Evolutionary conservation across 805 yeast genomes (phyloP).

Genomic region (Sugiyamaella marilandica): DNA sequence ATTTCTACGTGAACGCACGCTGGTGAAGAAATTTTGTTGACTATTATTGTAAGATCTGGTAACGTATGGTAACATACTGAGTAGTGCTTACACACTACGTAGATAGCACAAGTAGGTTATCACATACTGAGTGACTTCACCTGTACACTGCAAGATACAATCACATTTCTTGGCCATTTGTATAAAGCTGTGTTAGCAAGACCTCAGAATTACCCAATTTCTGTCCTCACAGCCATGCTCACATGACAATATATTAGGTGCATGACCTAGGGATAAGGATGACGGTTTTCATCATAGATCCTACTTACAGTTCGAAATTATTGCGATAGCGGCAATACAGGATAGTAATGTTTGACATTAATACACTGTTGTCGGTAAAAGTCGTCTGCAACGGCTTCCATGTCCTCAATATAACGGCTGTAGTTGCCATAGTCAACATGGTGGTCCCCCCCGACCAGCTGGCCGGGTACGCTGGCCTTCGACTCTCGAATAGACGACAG

Average conservation of each 20-base stretch:
- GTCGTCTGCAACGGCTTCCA: neutral
- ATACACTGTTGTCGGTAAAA: neutral
- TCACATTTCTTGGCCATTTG: neutral
- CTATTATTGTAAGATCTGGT: neutral
- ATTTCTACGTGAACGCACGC: neutral
- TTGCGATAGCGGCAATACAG: conserved; percentile 14
- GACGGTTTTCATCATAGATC: conserved; percentile 15
- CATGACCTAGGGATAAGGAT: conserved; percentile 17
- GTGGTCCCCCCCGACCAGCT: neutral
- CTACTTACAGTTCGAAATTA: neutral
- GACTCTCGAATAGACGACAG: neutral
- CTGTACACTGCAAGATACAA: too few relatives aligned
- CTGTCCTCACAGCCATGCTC: conserved; percentile 9
- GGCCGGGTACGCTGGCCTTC: neutral
- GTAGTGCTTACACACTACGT: too few relatives aligned
- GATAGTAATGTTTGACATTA: conserved; percentile 16
- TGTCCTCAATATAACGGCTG: neutral
- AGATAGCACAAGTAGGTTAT: too few relatives aligned
- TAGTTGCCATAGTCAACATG: neutral
- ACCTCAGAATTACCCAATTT: conserved; percentile 17
- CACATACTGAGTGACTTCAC: too few relatives aligned
- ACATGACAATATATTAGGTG: conserved; percentile 10
- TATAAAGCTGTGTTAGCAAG: neutral
- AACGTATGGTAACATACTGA: neutral
- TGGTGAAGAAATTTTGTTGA: neutral